Evolutionary conservation across 257 asterid species (phyloP).

Genomic region (Penstemon newberryi): DNA sequence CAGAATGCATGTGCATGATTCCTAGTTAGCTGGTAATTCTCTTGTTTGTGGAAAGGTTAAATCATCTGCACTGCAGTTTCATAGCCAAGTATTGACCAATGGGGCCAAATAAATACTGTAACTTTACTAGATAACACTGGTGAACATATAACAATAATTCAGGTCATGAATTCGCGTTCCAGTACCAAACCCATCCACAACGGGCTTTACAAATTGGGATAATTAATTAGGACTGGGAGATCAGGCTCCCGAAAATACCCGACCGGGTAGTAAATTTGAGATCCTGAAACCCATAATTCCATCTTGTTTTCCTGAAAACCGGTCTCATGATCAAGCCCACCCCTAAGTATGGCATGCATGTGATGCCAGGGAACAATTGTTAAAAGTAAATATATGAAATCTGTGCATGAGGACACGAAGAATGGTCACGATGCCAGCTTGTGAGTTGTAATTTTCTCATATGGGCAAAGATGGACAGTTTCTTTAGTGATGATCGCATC

Average conservation of each 20-base stretch:
- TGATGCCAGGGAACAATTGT: neutral
- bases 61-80: neutral
- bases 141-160: too few relatives aligned
- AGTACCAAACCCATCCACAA: too few relatives aligned
- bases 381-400: slow-evolving; percentile 1
- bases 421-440: slow-evolving; percentile 27
- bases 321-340: too few relatives aligned
- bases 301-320: too few relatives aligned
- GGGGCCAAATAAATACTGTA: neutral
- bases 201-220: too few relatives aligned
- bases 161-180: too few relatives aligned
- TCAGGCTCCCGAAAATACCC: too few relatives aligned
- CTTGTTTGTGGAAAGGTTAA: neutral
- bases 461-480: slow-evolving; percentile 32
- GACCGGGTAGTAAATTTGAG: too few relatives aligned
- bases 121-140: neutral
- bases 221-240: too few relatives aligned
- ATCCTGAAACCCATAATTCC: too few relatives aligned
- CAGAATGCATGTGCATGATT: slow-evolving; percentile 15
- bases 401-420: slow-evolving; percentile 17
- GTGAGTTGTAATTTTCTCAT: slow-evolving; percentile 35
- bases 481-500: slow-evolving; percentile 37
- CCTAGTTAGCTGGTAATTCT: neutral
- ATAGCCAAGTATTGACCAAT: neutral
- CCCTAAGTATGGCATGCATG: neutral